Conservation (phyloP, 345 rosid genomes). For the Gossypium rotundifolium region DNA sequence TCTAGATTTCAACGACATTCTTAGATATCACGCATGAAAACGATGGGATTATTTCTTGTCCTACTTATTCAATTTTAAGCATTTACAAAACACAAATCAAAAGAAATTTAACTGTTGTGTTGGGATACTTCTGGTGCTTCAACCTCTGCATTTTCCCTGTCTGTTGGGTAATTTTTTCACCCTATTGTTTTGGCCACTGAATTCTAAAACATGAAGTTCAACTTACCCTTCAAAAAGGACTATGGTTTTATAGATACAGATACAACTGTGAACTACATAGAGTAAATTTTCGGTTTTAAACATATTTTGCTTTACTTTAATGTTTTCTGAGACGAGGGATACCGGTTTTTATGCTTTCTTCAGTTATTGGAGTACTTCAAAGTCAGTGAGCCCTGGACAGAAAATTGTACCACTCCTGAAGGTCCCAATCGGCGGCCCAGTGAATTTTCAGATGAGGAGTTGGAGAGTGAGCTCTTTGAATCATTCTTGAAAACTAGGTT, state of each 20-base stretch:
- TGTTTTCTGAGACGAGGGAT: conserved; percentile 1
- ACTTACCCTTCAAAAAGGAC: neutral
- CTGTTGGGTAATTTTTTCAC: too few relatives aligned
- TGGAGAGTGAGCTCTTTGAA: conserved; percentile 56
- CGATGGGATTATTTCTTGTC: neutral
- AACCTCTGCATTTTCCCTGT: neutral
- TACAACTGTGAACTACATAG: neutral
- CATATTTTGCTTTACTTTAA: neutral
- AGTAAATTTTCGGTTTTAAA: neutral
- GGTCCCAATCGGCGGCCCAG: conserved; percentile 25
- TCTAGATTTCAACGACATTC: neutral
- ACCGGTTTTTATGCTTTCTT: conserved; percentile 12
- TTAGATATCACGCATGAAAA: neutral
- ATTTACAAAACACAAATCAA: neutral
- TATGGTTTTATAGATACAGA: neutral
- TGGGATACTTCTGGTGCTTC: neutral
- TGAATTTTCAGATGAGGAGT: conserved; percentile 35
- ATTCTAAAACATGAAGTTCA: neutral
- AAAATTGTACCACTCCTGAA: conserved; percentile 25
- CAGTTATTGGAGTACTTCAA: conserved; percentile 57
- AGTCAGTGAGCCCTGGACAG: conserved; percentile 51
- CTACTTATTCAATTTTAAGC: neutral
- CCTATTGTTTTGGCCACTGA: neutral
- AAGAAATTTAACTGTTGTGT: neutral
- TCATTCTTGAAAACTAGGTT: conserved; percentile 52